phyloP scores from a whole-genome alignment of 176 grass and related monocot genomes.

The Oryza rufipogon region DNA sequence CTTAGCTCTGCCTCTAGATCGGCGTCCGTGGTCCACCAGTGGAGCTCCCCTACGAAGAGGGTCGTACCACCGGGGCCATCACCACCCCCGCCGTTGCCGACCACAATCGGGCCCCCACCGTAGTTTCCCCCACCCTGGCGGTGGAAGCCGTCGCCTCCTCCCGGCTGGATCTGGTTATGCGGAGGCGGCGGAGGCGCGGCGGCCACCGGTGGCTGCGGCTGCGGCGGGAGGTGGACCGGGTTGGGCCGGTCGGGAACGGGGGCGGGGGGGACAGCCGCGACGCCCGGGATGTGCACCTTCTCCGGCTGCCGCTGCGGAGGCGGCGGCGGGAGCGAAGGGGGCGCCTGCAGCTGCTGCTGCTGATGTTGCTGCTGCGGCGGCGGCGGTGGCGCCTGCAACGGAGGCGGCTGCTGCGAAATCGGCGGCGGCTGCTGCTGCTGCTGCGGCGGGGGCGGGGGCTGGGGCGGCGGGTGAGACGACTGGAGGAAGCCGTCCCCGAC shows the following conservation, averaged over 20 bases:
- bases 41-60: constrained; percentile 79
- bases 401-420: constrained; percentile 2
- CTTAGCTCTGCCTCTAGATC: constrained; percentile 65
- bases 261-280: constrained; percentile 29
- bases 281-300: constrained; percentile 54
- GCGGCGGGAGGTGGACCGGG: constrained; percentile 39
- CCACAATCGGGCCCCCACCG: constrained; percentile 41
- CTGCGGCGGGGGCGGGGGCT: background rate
- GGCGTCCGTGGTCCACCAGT: constrained; percentile 88
- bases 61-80: constrained; percentile 58
- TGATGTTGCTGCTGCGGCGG: constrained; percentile 14
- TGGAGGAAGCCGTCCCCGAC: constrained; percentile 71
- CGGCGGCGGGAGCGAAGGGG: constrained; percentile 32
- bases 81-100: constrained; percentile 47
- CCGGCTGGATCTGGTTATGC: constrained; percentile 33
- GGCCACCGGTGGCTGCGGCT: constrained; percentile 21
- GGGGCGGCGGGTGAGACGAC: constrained; percentile 22
- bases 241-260: constrained; percentile 43
- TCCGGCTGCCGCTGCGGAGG: constrained; percentile 40
- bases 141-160: constrained; percentile 56
- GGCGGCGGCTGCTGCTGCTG: constrained; percentile 24
- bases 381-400: constrained; percentile 14
- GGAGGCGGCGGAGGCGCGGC: constrained; percentile 24
- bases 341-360: background rate
- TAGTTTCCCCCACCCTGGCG: constrained; percentile 53